phyloP scores from a whole-genome alignment of 345 rosid species.

The Cardiospermum halicacabum region DNA sequence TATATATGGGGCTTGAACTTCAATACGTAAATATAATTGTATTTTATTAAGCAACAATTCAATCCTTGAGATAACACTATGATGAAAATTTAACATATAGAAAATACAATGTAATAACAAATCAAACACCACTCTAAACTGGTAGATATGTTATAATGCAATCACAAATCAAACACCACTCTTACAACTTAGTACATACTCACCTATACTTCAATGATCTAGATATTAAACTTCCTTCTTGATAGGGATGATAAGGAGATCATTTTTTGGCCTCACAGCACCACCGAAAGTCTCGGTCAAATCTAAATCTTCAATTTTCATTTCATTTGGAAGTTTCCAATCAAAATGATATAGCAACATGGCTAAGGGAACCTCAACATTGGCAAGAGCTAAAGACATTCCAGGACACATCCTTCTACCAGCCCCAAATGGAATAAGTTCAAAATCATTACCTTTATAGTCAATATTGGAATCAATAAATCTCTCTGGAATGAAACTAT shows the following conservation, averaged over 20 bases:
- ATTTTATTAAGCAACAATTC: too few species aligned
- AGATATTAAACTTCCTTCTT: too few species aligned
- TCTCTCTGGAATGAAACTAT: conserved; percentile 27
- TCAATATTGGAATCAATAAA: conserved; percentile 15
- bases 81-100: too few species aligned
- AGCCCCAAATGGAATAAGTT: conserved; percentile 26
- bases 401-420: conserved; percentile 32
- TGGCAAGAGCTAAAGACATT: conserved; percentile 12
- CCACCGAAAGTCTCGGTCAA: conserved; percentile 36
- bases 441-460: conserved; percentile 14
- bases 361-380: conserved; percentile 22
- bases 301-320: conserved; percentile 27
- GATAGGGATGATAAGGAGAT: conserved; percentile 12
- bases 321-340: conserved; percentile 35
- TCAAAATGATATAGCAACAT: conserved; percentile 35
- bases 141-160: too few species aligned
- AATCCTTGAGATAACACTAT: too few species aligned
- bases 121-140: too few species aligned
- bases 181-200: too few species aligned
- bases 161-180: too few species aligned
- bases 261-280: conserved; percentile 18
- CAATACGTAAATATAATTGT: too few species aligned
- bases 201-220: too few species aligned
- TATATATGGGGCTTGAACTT: too few species aligned
- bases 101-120: too few species aligned